These are phyloP conservation scores for Xanthoceras sorbifolium DNA, from an alignment of 345 rosid genomes.

Conservation along the genomic window DNA sequence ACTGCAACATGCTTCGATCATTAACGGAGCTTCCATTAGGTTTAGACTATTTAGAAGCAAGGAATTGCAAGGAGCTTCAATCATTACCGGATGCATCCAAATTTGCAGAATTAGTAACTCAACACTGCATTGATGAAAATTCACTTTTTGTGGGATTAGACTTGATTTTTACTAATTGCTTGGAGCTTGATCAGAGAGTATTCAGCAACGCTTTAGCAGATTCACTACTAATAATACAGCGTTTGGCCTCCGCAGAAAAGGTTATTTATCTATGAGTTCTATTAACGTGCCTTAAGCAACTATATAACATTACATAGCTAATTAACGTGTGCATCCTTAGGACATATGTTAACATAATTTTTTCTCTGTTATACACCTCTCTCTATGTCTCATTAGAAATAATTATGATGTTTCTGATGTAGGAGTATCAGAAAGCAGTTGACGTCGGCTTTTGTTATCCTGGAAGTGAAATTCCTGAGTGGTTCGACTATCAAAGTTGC, in stretches of 20 bases:
- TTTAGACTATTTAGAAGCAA: not conserved
- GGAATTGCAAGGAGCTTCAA: constrained; percentile 6
- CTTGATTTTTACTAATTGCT: not conserved
- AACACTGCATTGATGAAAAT: no score
- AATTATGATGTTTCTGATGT: not conserved
- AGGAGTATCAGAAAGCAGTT: not conserved
- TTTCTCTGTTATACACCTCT: not conserved
- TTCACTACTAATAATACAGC: not conserved
- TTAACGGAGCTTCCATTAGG: constrained; percentile 16
- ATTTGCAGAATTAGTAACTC: not conserved
- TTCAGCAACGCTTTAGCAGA: not conserved
- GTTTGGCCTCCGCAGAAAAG: not conserved
- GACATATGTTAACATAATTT: not conserved
- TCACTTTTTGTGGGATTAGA: not conserved
- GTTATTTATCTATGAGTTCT: not conserved
- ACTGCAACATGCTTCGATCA: constrained; percentile 5
- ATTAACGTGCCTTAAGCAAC: no score
- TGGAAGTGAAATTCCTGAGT: constrained; percentile 15
- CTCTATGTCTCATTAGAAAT: not conserved
- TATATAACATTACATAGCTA: not conserved
- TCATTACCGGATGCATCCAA: not conserved
- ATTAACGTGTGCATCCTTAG: not conserved
- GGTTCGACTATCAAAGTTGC: not conserved
- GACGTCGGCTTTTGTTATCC: not conserved
- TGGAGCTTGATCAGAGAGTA: not conserved